Evolutionary conservation across 2,329 filamentous ascomycete species (phyloP), one percentile per base, ranked within the genome.

Genomic region (Nigrospora osmanthi): DNA sequence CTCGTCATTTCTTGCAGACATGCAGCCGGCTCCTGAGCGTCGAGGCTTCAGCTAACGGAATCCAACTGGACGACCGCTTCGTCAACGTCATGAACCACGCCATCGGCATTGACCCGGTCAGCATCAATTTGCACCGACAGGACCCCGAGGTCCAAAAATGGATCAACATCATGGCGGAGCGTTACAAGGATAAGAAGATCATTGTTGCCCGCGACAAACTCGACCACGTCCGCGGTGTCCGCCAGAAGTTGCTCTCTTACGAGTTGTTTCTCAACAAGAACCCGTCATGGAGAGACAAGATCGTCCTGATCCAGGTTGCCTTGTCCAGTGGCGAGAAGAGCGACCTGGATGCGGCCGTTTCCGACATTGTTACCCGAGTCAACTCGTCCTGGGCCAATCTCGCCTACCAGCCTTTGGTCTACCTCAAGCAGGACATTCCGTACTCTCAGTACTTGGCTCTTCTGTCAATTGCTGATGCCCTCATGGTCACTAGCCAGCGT

Each of bases 191-290:
- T 54, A 96, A 96, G 73, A 85, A 81, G 57, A 77, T 97, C 45
- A 94, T 97, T 54, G 90, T 96, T 12, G 89, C 89, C 11, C 83
- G 91, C 43, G 91, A 97, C 66, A 95, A 96, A 74, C 80, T 97
- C 38, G 91, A 97, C 63, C 83, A 87, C 53, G 87, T 97, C 46
- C 85, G 90, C 43, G 91, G 93, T 48, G 89, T 97, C 35, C 81
- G 90, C 35, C 91, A 95, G 67, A 97, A 97, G 72, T 76, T 97
- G 6, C 73, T 96, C 23, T 86, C 90, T 2, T 95, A 88, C 58
- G 93, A 97, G 65, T 69, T 96, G 10, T 97, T 97, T 68, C 76
- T 97, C 38, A 95, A 95, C 67, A 88, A 89, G 62, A 87, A 96
- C 60, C 90, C 91, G 0, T 78, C 95, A 58, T 96, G 87, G 86